These are phyloP conservation scores for Daldinia caldariorum DNA, from an alignment of 495 filamentous ascomycete species.

Conservation along the genomic window DNA sequence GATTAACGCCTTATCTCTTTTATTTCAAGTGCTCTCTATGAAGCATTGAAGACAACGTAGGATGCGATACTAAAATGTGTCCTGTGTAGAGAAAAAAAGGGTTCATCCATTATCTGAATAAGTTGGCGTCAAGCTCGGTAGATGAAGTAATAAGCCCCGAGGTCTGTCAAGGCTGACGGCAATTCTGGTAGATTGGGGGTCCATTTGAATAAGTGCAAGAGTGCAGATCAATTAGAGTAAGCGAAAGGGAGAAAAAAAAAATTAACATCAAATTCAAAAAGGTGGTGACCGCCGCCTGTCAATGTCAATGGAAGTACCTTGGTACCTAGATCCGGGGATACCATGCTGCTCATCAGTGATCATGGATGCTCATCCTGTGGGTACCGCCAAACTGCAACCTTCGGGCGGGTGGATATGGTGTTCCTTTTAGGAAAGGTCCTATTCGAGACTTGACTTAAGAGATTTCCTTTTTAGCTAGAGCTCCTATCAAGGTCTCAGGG, in stretches of 20 bases:
- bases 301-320: constrained; percentile 16
- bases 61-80: not conserved
- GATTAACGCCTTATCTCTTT: constrained; percentile 9
- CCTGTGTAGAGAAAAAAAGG: constrained; percentile 11
- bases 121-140: constrained; percentile 21
- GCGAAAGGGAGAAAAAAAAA: constrained; percentile 18
- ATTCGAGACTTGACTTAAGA: constrained; percentile 38
- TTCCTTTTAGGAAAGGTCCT: constrained; percentile 27
- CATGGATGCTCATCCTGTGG: constrained; percentile 22
- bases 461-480: constrained; percentile 42
- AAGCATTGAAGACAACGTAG: not conserved
- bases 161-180: constrained; percentile 32
- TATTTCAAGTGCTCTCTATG: not conserved
- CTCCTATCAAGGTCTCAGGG: constrained; percentile 36
- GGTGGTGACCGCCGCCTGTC: constrained; percentile 7
- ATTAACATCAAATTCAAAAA: not conserved
- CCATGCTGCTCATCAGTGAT: constrained; percentile 40
- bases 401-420: constrained; percentile 17
- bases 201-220: constrained; percentile 5
- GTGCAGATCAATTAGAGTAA: constrained; percentile 24
- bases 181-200: constrained; percentile 27
- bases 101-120: constrained; percentile 9
- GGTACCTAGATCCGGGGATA: constrained; percentile 42
- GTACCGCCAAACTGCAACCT: constrained; percentile 29
- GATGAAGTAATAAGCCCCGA: constrained; percentile 41